Evolutionary conservation across 2,329 filamentous ascomycete species (phyloP).

Genomic region (Sordariomycetes sp.): DNA sequence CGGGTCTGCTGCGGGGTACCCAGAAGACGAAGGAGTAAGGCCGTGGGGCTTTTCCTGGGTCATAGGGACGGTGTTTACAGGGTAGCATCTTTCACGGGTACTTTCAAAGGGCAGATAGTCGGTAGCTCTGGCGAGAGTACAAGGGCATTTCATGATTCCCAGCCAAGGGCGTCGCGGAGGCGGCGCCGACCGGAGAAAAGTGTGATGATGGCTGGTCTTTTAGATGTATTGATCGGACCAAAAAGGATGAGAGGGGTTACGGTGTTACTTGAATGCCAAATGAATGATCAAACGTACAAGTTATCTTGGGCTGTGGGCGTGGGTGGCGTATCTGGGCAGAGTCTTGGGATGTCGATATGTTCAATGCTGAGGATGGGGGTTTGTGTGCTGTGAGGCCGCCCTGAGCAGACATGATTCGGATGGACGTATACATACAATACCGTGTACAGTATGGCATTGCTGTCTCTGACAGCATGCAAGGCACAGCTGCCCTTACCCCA

Average conservation of each 20-base stretch:
- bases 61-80: conserved; percentile 48
- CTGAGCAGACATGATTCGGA: too few species aligned
- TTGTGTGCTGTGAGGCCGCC: too few species aligned
- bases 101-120: conserved; percentile 33
- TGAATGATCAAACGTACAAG: background rate
- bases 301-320: background rate
- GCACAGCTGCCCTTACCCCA: too few species aligned
- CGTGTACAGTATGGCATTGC: too few species aligned
- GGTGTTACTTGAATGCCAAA: conserved; percentile 4
- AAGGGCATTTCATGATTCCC: conserved; percentile 8
- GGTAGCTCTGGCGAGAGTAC: conserved; percentile 32
- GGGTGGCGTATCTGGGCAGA: background rate
- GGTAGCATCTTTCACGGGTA: conserved; percentile 48
- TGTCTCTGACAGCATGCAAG: too few species aligned
- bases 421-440: too few species aligned
- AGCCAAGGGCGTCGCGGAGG: conserved; percentile 4
- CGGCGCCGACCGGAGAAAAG: background rate
- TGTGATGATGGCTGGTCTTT: conserved; percentile 5
- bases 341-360: background rate
- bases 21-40: conserved; percentile 98
- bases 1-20: conserved; percentile 99
- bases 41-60: conserved; percentile 37
- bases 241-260: background rate
- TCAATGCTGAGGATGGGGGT: background rate
- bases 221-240: conserved; percentile 1